A percentile compares a stretch with the other conserved stretches of the same genome.
Evolutionary conservation across 176 grass and related monocot species (phyloP).

Genomic region (Triticum dicoccoides): DNA sequence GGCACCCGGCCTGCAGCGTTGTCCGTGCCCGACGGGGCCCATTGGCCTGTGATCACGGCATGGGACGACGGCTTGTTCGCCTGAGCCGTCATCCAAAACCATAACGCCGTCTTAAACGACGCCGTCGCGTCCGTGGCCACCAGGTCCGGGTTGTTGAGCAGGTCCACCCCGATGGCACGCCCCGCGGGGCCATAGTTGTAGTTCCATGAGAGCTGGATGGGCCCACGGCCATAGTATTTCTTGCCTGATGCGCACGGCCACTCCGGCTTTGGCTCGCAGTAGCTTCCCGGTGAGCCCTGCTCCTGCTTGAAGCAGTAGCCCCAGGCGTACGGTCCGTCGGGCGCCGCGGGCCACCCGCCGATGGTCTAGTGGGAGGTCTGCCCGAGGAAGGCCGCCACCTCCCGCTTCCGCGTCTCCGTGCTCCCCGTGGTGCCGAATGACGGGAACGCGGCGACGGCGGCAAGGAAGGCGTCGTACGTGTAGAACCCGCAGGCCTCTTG

Average conservation of each 20-base stretch:
- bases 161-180: constrained; percentile 34
- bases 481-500: constrained; percentile 26
- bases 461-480: too few relatives aligned
- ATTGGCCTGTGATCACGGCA: constrained; percentile 42
- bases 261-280: too few relatives aligned
- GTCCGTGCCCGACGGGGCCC: constrained; percentile 30
- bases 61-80: constrained; percentile 57
- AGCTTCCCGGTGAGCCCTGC: too few relatives aligned
- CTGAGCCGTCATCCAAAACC: constrained; percentile 58
- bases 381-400: too few relatives aligned
- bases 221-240: too few relatives aligned
- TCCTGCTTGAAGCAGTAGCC: too few relatives aligned
- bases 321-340: too few relatives aligned
- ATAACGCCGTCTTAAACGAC: background rate
- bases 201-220: too few relatives aligned
- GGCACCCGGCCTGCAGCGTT: background rate
- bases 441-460: constrained; percentile 12
- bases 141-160: constrained; percentile 54
- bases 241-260: too few relatives aligned
- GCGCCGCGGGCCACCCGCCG: too few relatives aligned
- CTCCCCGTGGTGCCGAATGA: constrained; percentile 8
- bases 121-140: constrained; percentile 34
- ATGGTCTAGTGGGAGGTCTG: too few relatives aligned
- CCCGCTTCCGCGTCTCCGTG: too few relatives aligned
- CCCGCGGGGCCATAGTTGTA: constrained; percentile 53